These are phyloP conservation scores for Carex kokanica DNA, from an alignment of 176 grass and related monocot species.

Conservation along the genomic window DNA sequence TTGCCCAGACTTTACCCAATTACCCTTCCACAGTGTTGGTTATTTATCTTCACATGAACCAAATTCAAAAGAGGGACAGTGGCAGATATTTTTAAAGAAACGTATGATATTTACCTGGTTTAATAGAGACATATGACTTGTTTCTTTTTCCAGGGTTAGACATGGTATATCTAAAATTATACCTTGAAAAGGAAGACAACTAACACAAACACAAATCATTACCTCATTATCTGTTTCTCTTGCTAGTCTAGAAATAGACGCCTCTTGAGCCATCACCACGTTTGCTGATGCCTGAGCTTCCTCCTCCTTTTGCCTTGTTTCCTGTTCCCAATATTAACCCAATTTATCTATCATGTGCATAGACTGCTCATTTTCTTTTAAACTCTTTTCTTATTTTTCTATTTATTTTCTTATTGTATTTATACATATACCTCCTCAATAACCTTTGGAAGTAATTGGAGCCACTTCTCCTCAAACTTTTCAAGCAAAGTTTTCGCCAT, in stretches of 20 bases:
- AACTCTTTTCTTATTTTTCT: conserved; percentile 15
- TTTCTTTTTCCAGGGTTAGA: background rate
- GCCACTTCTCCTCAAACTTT: conserved; percentile 92
- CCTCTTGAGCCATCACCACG: conserved; percentile 44
- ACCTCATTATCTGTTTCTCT: conserved; percentile 85
- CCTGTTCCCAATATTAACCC: conserved; percentile 60
- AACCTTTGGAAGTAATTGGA: conserved; percentile 73
- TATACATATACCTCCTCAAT: conserved; percentile 57
- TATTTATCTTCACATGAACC: background rate
- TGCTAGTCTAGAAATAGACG: conserved; percentile 57
- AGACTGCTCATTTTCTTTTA: background rate
- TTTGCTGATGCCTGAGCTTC: conserved; percentile 42
- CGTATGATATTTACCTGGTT: conserved; percentile 17
- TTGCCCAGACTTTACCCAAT: background rate
- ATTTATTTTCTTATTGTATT: conserved; percentile 3
- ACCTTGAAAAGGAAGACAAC: background rate
- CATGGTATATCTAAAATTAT: background rate
- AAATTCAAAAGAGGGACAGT: conserved; percentile 7
- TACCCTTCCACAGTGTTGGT: background rate
- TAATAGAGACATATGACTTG: background rate
- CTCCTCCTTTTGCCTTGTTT: conserved; percentile 71
- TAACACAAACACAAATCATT: background rate
- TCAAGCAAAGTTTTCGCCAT: conserved; percentile 84
- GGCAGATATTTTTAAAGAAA: background rate
- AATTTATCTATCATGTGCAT: conserved; percentile 17